Percentiles rank a stretch among this genome's conserved stretches.
Evolutionary conservation across 2,329 filamentous ascomycete genomes (phyloP).

Genomic region (Exophiala sideris): DNA sequence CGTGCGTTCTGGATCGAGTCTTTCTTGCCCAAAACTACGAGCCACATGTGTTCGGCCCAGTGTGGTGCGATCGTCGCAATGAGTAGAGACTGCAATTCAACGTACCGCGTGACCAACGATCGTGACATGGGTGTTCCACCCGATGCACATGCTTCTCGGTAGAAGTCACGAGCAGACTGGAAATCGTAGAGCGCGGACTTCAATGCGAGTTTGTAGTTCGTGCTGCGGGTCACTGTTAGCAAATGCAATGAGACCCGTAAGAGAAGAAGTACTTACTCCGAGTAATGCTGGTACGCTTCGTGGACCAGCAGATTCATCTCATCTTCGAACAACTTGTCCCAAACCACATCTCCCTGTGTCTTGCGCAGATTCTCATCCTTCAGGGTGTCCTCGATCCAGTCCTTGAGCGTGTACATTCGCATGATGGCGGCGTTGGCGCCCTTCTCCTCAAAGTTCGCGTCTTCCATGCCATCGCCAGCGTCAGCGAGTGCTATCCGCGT

Average conservation of each 20-base stretch:
- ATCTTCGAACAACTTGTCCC: conserved; percentile 87
- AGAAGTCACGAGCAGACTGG: conserved; percentile 81
- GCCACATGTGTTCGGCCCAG: conserved; percentile 92
- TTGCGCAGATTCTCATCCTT: conserved; percentile 71
- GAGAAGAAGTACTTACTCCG: conserved; percentile 47
- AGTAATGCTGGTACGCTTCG: conserved; percentile 75
- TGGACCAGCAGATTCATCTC: conserved; percentile 82
- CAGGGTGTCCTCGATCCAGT: conserved; percentile 87
- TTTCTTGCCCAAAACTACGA: conserved; percentile 76
- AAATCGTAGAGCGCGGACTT: conserved; percentile 89
- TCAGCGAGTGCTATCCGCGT: conserved; percentile 88
- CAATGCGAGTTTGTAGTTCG: conserved; percentile 80
- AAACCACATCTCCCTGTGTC: conserved; percentile 64
- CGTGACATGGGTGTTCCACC: conserved; percentile 83
- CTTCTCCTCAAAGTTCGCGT: conserved; percentile 95
- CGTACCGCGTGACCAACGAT: conserved; percentile 73
- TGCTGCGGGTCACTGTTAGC: conserved; percentile 37
- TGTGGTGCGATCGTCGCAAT: conserved; percentile 84
- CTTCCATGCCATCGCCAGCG: conserved; percentile 87
- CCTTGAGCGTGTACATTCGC: conserved; percentile 74
- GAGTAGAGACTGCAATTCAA: conserved; percentile 81
- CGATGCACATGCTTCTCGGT: conserved; percentile 75
- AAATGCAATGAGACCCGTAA: neutral
- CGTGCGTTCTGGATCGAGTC: conserved; percentile 73
- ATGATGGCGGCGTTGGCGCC: conserved; percentile 91